phyloP scores from a whole-genome alignment of 768 basidiomycete species.

The Russula griseocarnosa region DNA sequence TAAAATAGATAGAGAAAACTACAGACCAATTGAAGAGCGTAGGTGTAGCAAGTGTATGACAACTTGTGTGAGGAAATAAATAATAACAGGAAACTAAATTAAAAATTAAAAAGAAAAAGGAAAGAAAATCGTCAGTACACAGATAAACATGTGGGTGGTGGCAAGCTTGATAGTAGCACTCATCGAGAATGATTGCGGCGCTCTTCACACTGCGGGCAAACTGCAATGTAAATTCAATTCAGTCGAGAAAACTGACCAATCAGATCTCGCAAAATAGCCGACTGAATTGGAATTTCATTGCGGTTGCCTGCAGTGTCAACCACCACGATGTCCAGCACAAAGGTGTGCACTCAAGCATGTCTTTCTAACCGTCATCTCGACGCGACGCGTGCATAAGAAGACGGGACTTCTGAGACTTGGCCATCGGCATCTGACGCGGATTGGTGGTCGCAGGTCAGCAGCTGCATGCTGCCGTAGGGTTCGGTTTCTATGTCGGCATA shows the following conservation, averaged over 20 bases:
- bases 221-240: too few relatives aligned
- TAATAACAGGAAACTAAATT: background rate
- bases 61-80: too few relatives aligned
- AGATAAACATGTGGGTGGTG: background rate
- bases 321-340: constrained; percentile 35
- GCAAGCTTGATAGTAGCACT: background rate
- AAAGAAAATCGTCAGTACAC: constrained; percentile 13
- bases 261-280: too few relatives aligned
- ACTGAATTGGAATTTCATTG: too few relatives aligned
- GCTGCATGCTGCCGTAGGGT: constrained; percentile 9
- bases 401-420: constrained; percentile 43
- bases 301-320: too few relatives aligned
- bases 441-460: constrained; percentile 24
- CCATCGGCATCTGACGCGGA: constrained; percentile 35
- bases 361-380: constrained; percentile 75
- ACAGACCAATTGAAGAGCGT: too few relatives aligned
- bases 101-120: background rate
- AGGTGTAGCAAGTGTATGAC: too few relatives aligned
- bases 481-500: constrained; percentile 32
- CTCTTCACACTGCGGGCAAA: too few relatives aligned
- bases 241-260: too few relatives aligned
- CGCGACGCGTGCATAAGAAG: constrained; percentile 63
- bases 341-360: constrained; percentile 65
- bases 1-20: too few relatives aligned
- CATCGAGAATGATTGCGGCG: constrained; percentile 34